phyloP scores from a whole-genome alignment of 805 yeast species.

The Hanseniaspora lachancei region DNA sequence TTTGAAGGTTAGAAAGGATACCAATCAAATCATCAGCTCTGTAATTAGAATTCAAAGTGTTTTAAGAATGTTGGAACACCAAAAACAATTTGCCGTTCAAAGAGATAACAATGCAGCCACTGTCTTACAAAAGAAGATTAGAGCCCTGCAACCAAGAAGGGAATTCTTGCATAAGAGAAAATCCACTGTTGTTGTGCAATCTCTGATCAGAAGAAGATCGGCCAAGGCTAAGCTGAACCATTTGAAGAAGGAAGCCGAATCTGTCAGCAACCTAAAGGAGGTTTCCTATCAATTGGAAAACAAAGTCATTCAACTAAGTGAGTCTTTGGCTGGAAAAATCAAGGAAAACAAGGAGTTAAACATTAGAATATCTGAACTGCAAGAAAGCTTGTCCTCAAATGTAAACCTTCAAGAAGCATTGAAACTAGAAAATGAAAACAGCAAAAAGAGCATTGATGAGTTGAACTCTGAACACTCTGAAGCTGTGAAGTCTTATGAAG shows the following conservation, averaged over 20 bases:
- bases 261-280: constrained; percentile 78
- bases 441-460: constrained; percentile 34
- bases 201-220: constrained; percentile 57
- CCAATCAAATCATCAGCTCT: constrained; percentile 21
- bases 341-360: constrained; percentile 68
- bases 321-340: constrained; percentile 62
- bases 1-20: constrained; percentile 33
- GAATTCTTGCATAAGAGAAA: constrained; percentile 34
- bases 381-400: constrained; percentile 41
- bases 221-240: constrained; percentile 55
- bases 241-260: constrained; percentile 77
- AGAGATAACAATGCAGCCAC: constrained; percentile 53
- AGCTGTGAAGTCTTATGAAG: constrained; percentile 39
- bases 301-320: constrained; percentile 92
- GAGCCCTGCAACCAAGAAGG: constrained; percentile 53
- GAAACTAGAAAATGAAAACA: constrained; percentile 43
- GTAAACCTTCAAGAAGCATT: constrained; percentile 40
- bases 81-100: constrained; percentile 38
- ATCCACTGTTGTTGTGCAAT: constrained; percentile 61
- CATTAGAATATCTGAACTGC: constrained; percentile 42
- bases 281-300: constrained; percentile 89
- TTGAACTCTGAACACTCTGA: constrained; percentile 37
- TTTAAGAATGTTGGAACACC: constrained; percentile 39
- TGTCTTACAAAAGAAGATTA: constrained; percentile 57
- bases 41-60: constrained; percentile 37